Evolutionary conservation across 2,329 filamentous ascomycete species (phyloP).

Genomic region (Lachnellula hyalina): DNA sequence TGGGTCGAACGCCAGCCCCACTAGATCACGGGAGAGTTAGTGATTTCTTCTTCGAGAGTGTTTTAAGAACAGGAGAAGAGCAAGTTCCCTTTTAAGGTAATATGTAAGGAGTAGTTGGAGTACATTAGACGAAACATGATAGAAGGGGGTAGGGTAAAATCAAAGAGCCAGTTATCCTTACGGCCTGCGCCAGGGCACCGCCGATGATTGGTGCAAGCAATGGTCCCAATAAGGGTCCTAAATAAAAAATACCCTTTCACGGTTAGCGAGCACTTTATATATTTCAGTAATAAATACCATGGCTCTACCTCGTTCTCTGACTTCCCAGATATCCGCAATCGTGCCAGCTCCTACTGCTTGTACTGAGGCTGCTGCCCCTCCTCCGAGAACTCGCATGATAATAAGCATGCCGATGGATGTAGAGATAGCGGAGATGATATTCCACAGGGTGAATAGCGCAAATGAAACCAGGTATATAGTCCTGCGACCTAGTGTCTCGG

Average conservation of each 20-base stretch:
- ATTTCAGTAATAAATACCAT: slow-evolving; percentile 43
- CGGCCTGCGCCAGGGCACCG: slow-evolving; percentile 60
- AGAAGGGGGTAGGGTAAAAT: too few relatives aligned
- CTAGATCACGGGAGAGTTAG: too few relatives aligned
- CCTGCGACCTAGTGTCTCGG: slow-evolving; percentile 65
- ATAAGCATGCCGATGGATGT: slow-evolving; percentile 71
- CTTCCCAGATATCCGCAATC: slow-evolving; percentile 75
- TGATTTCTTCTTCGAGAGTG: too few relatives aligned
- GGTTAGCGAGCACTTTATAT: too few relatives aligned
- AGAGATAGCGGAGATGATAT: slow-evolving; percentile 62
- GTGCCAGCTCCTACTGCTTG: slow-evolving; percentile 81
- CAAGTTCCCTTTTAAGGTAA: too few relatives aligned
- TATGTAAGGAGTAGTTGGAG: too few relatives aligned
- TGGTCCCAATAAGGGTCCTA: slow-evolving; percentile 71
- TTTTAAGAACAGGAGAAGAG: too few relatives aligned
- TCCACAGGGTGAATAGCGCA: slow-evolving; percentile 65
- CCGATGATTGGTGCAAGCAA: slow-evolving; percentile 72
- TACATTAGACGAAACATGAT: too few relatives aligned
- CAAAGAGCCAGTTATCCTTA: too few relatives aligned
- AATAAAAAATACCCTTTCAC: slow-evolving; percentile 60
- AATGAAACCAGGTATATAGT: slow-evolving; percentile 78
- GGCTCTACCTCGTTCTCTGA: slow-evolving; percentile 65
- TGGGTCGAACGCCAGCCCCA: slow-evolving; percentile 73
- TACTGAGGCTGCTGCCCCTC: slow-evolving; percentile 73
- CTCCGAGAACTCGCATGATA: slow-evolving; percentile 66